Base-by-base conservation (phyloP, 1,139 yeast genomes). In the Taphrina communis region DNA sequence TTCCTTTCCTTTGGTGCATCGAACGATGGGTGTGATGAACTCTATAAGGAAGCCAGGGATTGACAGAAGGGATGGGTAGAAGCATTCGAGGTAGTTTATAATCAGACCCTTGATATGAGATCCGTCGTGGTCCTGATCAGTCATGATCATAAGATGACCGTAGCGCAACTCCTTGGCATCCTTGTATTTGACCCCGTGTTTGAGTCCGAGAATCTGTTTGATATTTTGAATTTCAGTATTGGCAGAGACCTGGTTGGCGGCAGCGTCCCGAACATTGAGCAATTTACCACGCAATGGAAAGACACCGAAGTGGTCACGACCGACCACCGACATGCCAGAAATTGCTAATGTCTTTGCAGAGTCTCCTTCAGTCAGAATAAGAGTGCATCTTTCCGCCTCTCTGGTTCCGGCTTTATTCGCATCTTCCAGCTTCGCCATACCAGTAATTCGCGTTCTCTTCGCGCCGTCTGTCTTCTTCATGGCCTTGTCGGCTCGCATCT, bases 61-160 rank as follows among this genome's bases (percentile, higher is more conserved):
- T 71, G 89, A 89, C 56, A 95, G 82, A 73, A 95, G 81, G 0
- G 98, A 99, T 0, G 99, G 99, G 80, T 95, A 95, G 59, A 97
- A 89, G 5, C 95, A 85, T 78, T 94, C 98, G 71, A 95, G 81
- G 76, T 94, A 95, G 77, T 95, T 95, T 76, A 95, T 95, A 72
- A 95, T 86, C 74, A 95, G 84, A 72, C 99, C 99, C 78, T 95
- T 95, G 77, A 95, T 95, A 81, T 95, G 99, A 25, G 97, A 90
- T 71, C 99, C 99, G 83, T 95, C 99, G 75, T 93, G 97, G 90
- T 95, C 99, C 80, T 95, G 99, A 89, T 95, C 99, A 5, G 99
- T 92, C 99, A 95, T 95, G 76, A 95, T 92, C 98, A 95, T 94
- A 65, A 95, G 85, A 78, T 92, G 97, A 38, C 99, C 99, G 77